Percentiles rank a stretch among this genome's conserved stretches.
phyloP scores from a whole-genome alignment of 129 eudicot genomes.

The Artemisia tridentata region DNA sequence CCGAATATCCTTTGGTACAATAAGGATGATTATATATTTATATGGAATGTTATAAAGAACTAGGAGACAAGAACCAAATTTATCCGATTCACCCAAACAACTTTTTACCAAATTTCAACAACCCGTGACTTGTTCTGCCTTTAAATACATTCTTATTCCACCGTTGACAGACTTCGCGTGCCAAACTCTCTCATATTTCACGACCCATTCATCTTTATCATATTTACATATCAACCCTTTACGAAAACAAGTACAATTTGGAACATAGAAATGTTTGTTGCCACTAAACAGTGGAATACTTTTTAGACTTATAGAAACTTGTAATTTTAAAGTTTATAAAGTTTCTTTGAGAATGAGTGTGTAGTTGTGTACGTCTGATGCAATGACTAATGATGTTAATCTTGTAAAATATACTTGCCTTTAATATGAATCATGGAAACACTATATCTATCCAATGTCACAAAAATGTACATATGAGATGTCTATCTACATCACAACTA shows the following conservation, averaged over 20 bases:
- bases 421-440: too few relatives aligned
- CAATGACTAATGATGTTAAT: too few relatives aligned
- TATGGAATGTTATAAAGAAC: background rate
- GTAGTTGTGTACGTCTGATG: too few relatives aligned
- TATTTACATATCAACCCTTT: background rate
- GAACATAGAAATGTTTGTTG: too few relatives aligned
- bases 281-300: too few relatives aligned
- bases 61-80: constrained; percentile 22
- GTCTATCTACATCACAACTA: background rate
- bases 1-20: background rate
- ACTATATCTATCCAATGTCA: too few relatives aligned
- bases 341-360: too few relatives aligned
- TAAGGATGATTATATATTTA: too few relatives aligned
- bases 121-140: constrained; percentile 22
- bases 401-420: too few relatives aligned
- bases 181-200: constrained; percentile 6
- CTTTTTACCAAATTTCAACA: background rate
- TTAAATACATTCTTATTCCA: constrained; percentile 13
- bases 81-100: constrained; percentile 14
- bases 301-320: too few relatives aligned
- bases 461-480: background rate
- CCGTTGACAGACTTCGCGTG: constrained; percentile 7
- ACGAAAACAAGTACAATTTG: background rate
- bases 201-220: background rate
- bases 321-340: too few relatives aligned